A percentile compares a stretch with the other conserved stretches of the same genome.
Conservation (phyloP, 108 stramenopile species). For the Nannochloropsis gaditana region DNA sequence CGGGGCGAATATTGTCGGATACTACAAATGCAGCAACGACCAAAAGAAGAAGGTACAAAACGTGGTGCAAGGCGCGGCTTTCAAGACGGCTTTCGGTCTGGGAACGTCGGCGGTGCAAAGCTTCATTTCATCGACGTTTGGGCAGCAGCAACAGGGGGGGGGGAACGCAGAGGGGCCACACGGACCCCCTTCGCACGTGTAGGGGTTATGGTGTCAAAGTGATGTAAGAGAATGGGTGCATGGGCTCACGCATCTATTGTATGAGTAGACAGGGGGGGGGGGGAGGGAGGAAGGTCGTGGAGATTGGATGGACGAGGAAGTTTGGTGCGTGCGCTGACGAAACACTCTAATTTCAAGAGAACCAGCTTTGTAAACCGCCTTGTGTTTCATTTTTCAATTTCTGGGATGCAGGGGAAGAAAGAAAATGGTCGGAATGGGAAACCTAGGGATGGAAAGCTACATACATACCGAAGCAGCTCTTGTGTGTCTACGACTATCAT, state of each 20-base stretch:
- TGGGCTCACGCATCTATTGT: background rate
- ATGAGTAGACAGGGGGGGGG: background rate
- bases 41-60: conserved; percentile 36
- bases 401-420: too few species aligned
- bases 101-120: conserved; percentile 7
- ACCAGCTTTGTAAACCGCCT: too few species aligned
- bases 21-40: conserved; percentile 71
- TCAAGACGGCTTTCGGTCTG: conserved; percentile 16
- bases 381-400: too few species aligned
- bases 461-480: too few species aligned
- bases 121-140: conserved; percentile 11
- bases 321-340: too few species aligned
- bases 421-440: too few species aligned
- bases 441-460: too few species aligned
- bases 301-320: too few species aligned
- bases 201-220: background rate
- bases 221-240: background rate
- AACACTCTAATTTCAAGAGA: too few species aligned
- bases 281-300: background rate
- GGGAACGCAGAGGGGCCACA: background rate
- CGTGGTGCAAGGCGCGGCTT: background rate
- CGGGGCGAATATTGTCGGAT: conserved; percentile 85
- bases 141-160: conserved; percentile 10
- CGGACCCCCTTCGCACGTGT: too few species aligned
- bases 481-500: too few species aligned